phyloP scores from a whole-genome alignment of 129 eudicot genomes.

The Pseudognaphalium luteoalbum region DNA sequence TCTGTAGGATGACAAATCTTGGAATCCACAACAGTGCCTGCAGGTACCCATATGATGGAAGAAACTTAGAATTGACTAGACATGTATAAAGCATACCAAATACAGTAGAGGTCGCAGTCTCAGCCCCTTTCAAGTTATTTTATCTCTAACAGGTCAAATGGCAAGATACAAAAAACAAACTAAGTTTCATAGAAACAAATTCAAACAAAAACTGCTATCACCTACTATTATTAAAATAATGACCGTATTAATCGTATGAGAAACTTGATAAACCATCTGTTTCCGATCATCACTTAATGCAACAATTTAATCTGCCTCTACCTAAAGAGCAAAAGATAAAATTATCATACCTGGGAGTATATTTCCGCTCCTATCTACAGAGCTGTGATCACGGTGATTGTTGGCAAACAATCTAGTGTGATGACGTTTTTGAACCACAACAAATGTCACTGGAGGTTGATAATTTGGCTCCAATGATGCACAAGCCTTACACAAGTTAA shows the following conservation, averaged over 20 bases:
- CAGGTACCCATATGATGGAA: neutral
- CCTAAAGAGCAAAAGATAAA: too few relatives aligned
- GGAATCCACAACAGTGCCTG: slow-evolving; percentile 92
- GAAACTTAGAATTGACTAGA: neutral
- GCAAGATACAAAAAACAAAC: neutral
- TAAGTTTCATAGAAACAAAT: too few relatives aligned
- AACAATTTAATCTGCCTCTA: too few relatives aligned
- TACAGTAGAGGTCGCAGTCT: neutral
- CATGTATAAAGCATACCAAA: too few relatives aligned
- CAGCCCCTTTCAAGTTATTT: too few relatives aligned
- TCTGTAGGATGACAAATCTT: slow-evolving; percentile 95
- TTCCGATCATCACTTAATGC: too few relatives aligned
- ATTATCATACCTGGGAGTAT: slow-evolving; percentile 66
- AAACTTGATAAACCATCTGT: too few relatives aligned
- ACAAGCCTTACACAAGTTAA: slow-evolving; percentile 56
- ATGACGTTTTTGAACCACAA: slow-evolving; percentile 96
- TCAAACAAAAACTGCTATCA: neutral
- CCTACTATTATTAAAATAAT: neutral
- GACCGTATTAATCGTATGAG: too few relatives aligned
- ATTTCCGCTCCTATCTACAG: slow-evolving; percentile 85
- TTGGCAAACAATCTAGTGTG: slow-evolving; percentile 86
- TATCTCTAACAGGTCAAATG: neutral
- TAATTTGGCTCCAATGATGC: slow-evolving; percentile 78
- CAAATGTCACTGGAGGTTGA: slow-evolving; percentile 92
- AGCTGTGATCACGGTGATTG: slow-evolving; percentile 62